Base-by-base conservation (phyloP, 2,329 filamentous ascomycete species). In the Aspergillus pseudotamarii region DNA sequence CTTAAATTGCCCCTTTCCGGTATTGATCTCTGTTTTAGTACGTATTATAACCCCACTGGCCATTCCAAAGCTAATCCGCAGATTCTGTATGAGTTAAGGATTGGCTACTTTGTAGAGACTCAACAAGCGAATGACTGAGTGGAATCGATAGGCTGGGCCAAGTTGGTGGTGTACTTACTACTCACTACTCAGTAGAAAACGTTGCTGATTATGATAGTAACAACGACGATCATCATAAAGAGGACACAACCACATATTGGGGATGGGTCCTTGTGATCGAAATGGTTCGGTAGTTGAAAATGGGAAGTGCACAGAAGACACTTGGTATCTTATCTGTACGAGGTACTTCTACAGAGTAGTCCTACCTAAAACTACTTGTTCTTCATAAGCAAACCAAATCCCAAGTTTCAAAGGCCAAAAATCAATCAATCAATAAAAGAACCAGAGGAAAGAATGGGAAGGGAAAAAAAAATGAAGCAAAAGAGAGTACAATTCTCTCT, bases 31-130 rank as follows among this genome's bases (percentile, higher is more conserved):
- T 34, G 16, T 19, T 41, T 51, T 51, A 51, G 19, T 32, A 30
- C 28, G 28, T 21, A 51, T 54, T 50, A 54, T 51, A 45, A 56
- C 57, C 19, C 41, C 57, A 60, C 57, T 14, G 38, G 16, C 46
- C 21, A 26, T 21, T 51, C 32, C 51, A 36, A 34, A 43, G 38
- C 26, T 30, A 58, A 41, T 46, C 51, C 45, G 38, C 41, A 59
- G 51, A 63, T 23, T 46, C 11, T 34, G 43, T 11, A 46, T 46
- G 21, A 45, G 19, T 21, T 21, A 12, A 11, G n/a, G 10, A 23
- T 21, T 46, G 43, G 12, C 41, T 11, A 26, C 26, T 26, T 4
- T 26, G 26, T 26, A 45, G 41, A 45, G 41, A 21, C 19, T n/a
- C 6, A 21, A 21, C 43, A n/a, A 46, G 43, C 11, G 21, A 21